Conservation (phyloP, 1,139 yeast species). For the Debaryomyces psychrophilus region DNA sequence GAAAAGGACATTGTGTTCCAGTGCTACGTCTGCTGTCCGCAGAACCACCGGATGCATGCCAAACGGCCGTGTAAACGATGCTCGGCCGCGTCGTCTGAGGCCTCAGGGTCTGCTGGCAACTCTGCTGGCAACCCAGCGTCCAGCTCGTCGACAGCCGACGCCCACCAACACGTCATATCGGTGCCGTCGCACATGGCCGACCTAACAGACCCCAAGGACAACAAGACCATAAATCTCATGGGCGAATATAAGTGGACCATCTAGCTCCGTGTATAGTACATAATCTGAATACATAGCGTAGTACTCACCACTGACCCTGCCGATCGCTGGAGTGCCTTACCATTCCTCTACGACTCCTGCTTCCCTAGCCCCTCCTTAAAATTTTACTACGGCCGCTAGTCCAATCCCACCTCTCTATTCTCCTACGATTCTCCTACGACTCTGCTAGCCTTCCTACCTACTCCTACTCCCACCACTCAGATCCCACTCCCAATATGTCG, state of each 20-base stretch:
- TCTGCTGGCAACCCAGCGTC: not conserved
- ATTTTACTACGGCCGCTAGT: no score
- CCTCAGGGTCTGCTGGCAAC: slow-evolving; percentile 3
- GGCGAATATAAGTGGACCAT: slow-evolving; percentile 39
- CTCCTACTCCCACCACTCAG: no score
- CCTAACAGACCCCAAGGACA: slow-evolving; percentile 14
- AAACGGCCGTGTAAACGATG: slow-evolving; percentile 23
- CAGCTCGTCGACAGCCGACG: not conserved
- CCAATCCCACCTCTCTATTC: no score
- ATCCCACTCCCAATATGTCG: no score
- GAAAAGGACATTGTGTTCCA: slow-evolving; percentile 21
- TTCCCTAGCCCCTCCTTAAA: no score
- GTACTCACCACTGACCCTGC: no score
- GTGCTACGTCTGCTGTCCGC: slow-evolving; percentile 22
- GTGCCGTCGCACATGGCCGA: slow-evolving; percentile 1
- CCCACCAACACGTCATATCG: not conserved
- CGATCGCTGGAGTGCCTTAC: no score
- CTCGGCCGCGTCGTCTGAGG: slow-evolving; percentile 12
- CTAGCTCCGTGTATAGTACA: slow-evolving; percentile 12
- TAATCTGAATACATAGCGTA: no score
- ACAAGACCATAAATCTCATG: slow-evolving; percentile 32
- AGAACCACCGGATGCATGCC: slow-evolving; percentile 6
- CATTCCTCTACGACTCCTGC: not conserved
- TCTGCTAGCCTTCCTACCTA: no score
- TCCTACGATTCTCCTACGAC: no score